phyloP scores from a whole-genome alignment of 2,329 filamentous ascomycete species.

The Bimuria novae-zelandiae region DNA sequence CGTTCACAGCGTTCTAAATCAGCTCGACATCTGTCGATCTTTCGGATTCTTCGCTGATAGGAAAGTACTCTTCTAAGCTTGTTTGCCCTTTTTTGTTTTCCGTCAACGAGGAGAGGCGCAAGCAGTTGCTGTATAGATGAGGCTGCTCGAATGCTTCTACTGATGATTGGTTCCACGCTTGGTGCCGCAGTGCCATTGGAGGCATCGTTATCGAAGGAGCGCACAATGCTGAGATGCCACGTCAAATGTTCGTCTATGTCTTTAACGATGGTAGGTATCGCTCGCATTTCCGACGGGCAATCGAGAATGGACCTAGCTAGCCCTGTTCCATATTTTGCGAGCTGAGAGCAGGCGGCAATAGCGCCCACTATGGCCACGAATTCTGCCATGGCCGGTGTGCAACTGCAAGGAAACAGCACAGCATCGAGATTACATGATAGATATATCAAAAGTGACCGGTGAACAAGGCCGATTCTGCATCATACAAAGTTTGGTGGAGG shows the following conservation, averaged over 20 bases:
- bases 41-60: not conserved
- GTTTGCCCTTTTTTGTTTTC: not conserved
- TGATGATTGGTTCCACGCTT: not conserved
- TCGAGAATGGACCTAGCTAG: not conserved
- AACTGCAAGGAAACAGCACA: not conserved
- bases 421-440: not conserved
- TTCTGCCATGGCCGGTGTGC: not conserved
- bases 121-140: not conserved
- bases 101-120: not conserved
- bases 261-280: not conserved
- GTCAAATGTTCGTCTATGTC: not conserved
- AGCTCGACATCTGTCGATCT: not conserved
- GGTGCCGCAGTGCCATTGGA: not conserved
- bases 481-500: no score
- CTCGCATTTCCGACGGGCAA: not conserved
- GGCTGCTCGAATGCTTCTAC: not conserved
- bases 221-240: not conserved
- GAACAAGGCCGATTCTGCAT: not conserved
- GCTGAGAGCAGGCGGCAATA: not conserved
- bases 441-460: not conserved
- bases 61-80: not conserved
- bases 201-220: not conserved
- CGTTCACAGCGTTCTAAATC: slow-evolving; percentile 1
- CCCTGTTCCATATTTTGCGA: slow-evolving; percentile 1
- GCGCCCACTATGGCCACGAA: not conserved